A percentile compares a stretch with the other conserved stretches of the same genome.
These are phyloP conservation scores for Zygnema cylindricum DNA, from an alignment of 139 green algal genomes.

Conservation along the genomic window DNA sequence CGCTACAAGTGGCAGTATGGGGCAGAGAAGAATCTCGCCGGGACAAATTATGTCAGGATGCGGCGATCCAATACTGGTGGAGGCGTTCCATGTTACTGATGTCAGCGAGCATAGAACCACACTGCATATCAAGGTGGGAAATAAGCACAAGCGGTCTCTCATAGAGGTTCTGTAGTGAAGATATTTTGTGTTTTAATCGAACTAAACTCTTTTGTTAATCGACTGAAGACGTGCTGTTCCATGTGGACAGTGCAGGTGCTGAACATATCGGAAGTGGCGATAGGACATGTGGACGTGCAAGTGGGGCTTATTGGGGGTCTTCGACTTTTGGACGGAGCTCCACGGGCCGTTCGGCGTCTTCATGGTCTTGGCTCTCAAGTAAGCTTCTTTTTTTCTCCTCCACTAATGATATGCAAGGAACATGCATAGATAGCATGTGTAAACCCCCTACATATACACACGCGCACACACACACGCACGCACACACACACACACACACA, in stretches of 20 bases:
- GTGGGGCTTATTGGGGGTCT: slow-evolving; percentile 36
- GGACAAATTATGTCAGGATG: slow-evolving; percentile 15
- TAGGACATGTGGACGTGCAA: slow-evolving; percentile 31
- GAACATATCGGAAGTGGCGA: slow-evolving; percentile 47
- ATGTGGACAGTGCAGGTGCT: slow-evolving; percentile 42
- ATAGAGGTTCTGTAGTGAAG: too few relatives aligned
- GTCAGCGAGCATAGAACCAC: slow-evolving; percentile 31
- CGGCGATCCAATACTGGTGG: slow-evolving; percentile 42
- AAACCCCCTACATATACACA: too few relatives aligned
- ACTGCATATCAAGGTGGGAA: slow-evolving; percentile 47
- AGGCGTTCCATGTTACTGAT: slow-evolving; percentile 44
- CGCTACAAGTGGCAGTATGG: not conserved
- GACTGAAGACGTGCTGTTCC: too few relatives aligned
- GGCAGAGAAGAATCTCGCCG: too few relatives aligned
- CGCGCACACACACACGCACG: too few relatives aligned
- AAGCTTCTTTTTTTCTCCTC: too few relatives aligned
- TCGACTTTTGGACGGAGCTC: slow-evolving; percentile 24
- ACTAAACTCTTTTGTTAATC: too few relatives aligned
- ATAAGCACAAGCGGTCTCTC: too few relatives aligned
- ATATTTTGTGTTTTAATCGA: too few relatives aligned
- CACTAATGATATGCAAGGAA: not conserved
- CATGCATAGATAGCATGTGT: not conserved
- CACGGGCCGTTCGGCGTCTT: slow-evolving; percentile 35
- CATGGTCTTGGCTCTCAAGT: slow-evolving; percentile 44
- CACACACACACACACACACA: too few relatives aligned